phyloP scores from a whole-genome alignment of 169 alveolate genomes.

The Prorocentrum cordatum region DNA sequence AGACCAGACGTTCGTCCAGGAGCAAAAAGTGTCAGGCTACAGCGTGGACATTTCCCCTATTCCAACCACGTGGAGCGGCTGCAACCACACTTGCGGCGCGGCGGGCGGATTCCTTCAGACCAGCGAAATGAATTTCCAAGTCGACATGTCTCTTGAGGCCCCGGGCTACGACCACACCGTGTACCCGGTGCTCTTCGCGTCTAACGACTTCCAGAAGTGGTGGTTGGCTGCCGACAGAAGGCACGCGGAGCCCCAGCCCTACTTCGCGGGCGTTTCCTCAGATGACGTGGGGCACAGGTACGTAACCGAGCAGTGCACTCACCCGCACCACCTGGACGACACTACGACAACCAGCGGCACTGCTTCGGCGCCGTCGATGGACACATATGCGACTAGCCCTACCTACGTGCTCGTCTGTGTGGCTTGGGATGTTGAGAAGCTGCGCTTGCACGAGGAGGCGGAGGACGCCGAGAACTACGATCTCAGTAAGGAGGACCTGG shows the following conservation, averaged over 20 bases:
- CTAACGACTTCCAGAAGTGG: constrained; percentile 40
- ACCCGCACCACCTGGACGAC: constrained; percentile 7
- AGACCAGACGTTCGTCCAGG: too few relatives aligned
- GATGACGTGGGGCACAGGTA: too few relatives aligned
- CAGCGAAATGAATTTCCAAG: constrained; percentile 47
- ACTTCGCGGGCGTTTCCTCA: too few relatives aligned
- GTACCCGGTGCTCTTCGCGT: constrained; percentile 40
- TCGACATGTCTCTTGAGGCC: constrained; percentile 3
- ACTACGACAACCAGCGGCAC: too few relatives aligned
- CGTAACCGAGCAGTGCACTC: too few relatives aligned
- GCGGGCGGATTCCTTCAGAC: constrained; percentile 56
- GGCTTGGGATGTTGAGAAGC: constrained; percentile 26
- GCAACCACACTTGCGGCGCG: constrained; percentile 13
- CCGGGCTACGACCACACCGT: constrained; percentile 52
- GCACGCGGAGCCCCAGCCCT: constrained; percentile 5
- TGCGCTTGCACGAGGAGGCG: too few relatives aligned
- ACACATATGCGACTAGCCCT: neutral
- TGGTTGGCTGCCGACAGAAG: constrained; percentile 58
- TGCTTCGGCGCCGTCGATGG: too few relatives aligned
- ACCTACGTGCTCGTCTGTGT: constrained; percentile 35
- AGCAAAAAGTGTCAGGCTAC: too few relatives aligned
- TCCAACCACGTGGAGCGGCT: constrained; percentile 30
- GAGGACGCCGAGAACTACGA: too few relatives aligned
- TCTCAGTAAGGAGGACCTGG: too few relatives aligned
- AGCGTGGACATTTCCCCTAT: too few relatives aligned